Evolutionary conservation across 768 basidiomycete species (phyloP), one percentile per base, ranked within the genome.

Genomic region (Podaxis sp.): DNA sequence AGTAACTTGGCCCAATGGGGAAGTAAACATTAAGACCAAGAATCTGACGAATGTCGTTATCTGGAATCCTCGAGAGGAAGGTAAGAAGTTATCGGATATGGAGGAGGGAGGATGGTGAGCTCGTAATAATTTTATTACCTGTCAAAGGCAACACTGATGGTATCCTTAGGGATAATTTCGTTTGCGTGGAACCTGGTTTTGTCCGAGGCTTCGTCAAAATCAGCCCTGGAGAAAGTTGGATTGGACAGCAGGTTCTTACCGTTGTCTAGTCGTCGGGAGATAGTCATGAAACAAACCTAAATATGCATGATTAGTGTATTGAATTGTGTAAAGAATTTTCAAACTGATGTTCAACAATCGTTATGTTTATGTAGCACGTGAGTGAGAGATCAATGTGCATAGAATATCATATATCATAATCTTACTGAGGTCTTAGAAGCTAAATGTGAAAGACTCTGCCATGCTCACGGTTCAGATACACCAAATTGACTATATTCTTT

Each of bases 161-260:
- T 62, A 16, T 50, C n/a, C 28, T n/a, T 61, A 90, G 93, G 93
- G 87, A 92, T 62, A 81, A 73, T 38, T 98, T 86, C 69, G 82
- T 97, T 44, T 98, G 96, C 66, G 86, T 97, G 58, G 96, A 98
- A 73, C 95, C 96, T 13, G 95, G 95, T 18, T 80, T 81, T 71
- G 94, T 93, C 3, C 75, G 83, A 47, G 89, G 90, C 10, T 95
- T 86, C 71, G 85, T 82, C 27, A 73, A 72, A 53, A 72, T 94
- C 5, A 78, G 76, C 42, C 76, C 87, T 6, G 89, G 89, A 28
- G 74, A 84, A 67, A 84, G 80, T 25, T 95, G 93, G 91, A 72
- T 84, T 32, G 93, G 92, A 1, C 82, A 85, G 62, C 93, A 96
- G 68, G 78, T 83, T 0, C 64, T 95, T 13, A 82, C 82, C 3